Evolutionary conservation across 306 rosid genomes (phyloP), one percentile per base, ranked within the genome.

Genomic region (Dryas alaskensis): DNA sequence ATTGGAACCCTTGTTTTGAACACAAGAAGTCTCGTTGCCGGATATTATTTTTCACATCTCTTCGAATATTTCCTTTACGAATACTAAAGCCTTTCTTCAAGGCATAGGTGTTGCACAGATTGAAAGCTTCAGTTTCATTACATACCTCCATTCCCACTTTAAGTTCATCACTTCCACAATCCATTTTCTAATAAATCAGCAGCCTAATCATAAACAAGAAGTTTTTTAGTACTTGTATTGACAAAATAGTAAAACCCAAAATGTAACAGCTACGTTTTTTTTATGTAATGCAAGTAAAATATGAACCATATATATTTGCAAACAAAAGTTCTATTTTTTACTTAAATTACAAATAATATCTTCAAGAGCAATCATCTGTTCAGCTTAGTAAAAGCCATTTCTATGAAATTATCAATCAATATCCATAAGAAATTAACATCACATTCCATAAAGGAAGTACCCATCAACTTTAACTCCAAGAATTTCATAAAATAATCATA

Each of bases 1-100:
- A 5, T 4, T 60, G 75, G 44, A 66, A 66, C 52, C 70, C 55
- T 11, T 66, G 54, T 66, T 66, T 66, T 0, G 55, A 66, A 46
- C 70, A 66, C 19, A 45, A 46, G 5, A 43, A 44, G 42, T 66
- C 70, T 22, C 70, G 55, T 37, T 11, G 17, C 4, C 70, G 39
- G 10, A 66, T 2, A 47, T 66, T 46, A 12, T 10, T 66, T 12
- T 66, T 37, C 7, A 52, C 55, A 66, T 66, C 70, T 25, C 54
- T 66, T 46, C 55, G 40, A 12, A 66, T 49, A 22, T 22, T 10
- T 27, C 70, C 70, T 46, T 66, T 66, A 1, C 70, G 70, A 22
- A 66, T 11, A 66, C 70, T 66, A 66, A 66, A 62, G 17, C 70
- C 54, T 46, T 66, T 46, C 40, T 66, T 22, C n/a, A 66, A 44